Percentiles rank a stretch among this genome's conserved stretches.
These are phyloP conservation scores for Acacia concinna DNA, from an alignment of 331 rosid species.

Conservation along the genomic window DNA sequence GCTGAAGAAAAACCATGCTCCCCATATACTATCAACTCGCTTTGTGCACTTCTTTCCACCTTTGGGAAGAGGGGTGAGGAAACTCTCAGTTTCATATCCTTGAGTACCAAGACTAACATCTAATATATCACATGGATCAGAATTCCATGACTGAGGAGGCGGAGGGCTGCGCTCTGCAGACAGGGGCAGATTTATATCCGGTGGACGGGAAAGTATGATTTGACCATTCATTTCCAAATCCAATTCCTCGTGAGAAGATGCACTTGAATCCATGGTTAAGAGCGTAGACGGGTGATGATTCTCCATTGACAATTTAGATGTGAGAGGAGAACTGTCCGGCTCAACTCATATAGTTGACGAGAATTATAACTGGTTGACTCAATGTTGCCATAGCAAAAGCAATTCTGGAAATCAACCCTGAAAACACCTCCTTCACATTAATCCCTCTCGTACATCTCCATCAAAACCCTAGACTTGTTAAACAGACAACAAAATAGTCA, in stretches of 20 bases:
- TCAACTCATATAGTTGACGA: background rate
- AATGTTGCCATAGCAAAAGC: background rate
- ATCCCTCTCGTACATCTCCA: background rate
- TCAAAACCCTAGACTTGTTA: background rate
- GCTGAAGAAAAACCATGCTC: constrained; percentile 1
- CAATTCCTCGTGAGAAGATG: background rate
- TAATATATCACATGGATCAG: background rate
- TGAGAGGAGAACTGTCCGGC: background rate
- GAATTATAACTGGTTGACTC: background rate
- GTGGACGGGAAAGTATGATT: background rate
- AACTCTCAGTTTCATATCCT: constrained; percentile 5
- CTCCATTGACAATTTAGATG: background rate
- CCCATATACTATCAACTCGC: constrained; percentile 6
- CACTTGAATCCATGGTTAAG: constrained; percentile 12
- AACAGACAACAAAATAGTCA: background rate
- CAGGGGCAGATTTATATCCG: constrained; percentile 1
- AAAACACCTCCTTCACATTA: background rate
- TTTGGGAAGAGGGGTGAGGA: background rate
- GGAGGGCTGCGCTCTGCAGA: background rate
- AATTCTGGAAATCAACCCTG: background rate
- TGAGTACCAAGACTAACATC: background rate
- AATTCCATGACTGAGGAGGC: background rate
- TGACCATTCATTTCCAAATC: background rate
- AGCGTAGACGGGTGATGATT: constrained; percentile 6
- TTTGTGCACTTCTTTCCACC: background rate